Evolutionary conservation across 306 rosid species (phyloP).

Genomic region (Casuarina glauca): DNA sequence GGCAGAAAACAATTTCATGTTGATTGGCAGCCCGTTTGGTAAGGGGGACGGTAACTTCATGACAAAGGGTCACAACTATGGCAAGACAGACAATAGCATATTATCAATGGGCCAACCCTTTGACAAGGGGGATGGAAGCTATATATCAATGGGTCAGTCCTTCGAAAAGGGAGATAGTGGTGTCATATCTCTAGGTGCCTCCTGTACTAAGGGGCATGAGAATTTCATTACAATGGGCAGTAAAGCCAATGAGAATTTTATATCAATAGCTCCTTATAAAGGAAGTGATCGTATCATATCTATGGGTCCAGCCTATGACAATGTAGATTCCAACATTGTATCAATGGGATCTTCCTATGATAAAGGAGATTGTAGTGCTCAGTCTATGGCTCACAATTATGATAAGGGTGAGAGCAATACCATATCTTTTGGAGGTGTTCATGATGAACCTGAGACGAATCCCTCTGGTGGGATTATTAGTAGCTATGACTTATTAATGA

Average conservation of each 20-base stretch:
- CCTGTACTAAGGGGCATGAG: slow-evolving; percentile 65
- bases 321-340: slow-evolving; percentile 51
- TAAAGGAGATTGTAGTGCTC: slow-evolving; percentile 54
- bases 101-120: slow-evolving; percentile 72
- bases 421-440: slow-evolving; percentile 74
- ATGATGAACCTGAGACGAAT: slow-evolving; percentile 53
- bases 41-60: slow-evolving; percentile 69
- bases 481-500: slow-evolving; percentile 59
- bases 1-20: slow-evolving; percentile 53
- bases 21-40: slow-evolving; percentile 58
- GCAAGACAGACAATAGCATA: slow-evolving; percentile 51
- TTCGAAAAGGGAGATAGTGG: slow-evolving; percentile 62
- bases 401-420: slow-evolving; percentile 57
- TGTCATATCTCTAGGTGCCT: slow-evolving; percentile 60
- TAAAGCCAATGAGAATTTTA: slow-evolving; percentile 63
- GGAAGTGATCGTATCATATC: slow-evolving; percentile 51
- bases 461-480: slow-evolving; percentile 65
- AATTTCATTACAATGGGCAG: slow-evolving; percentile 59
- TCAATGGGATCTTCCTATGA: slow-evolving; percentile 49
- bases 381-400: slow-evolving; percentile 49
- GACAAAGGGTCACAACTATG: slow-evolving; percentile 68
- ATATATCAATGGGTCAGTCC: slow-evolving; percentile 75
- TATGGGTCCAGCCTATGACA: slow-evolving; percentile 57
- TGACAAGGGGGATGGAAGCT: slow-evolving; percentile 64
- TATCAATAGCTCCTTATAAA: slow-evolving; percentile 56